phyloP scores from a whole-genome alignment of 2,329 filamentous ascomycete genomes.

The Aspergillus puulaauensis region DNA sequence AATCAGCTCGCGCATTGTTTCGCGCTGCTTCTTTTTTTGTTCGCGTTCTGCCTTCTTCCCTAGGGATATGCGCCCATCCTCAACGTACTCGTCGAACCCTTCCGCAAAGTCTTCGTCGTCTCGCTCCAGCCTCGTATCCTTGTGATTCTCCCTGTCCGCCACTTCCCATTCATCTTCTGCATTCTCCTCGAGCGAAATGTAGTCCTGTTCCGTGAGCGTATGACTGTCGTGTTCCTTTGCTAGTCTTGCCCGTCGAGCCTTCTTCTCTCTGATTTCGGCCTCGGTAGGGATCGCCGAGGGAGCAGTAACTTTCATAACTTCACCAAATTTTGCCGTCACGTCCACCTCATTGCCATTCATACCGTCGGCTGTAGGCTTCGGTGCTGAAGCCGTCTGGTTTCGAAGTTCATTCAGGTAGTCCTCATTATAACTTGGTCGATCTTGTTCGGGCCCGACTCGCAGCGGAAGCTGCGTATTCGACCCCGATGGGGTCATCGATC shows the following conservation, averaged over 20 bases:
- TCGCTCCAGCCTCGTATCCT: conserved; percentile 70
- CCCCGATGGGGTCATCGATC: conserved; percentile 47
- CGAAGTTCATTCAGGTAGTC: conserved; percentile 85
- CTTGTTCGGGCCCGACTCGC: conserved; percentile 62
- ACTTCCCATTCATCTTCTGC: conserved; percentile 47
- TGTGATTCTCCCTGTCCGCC: conserved; percentile 61
- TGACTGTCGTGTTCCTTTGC: conserved; percentile 60
- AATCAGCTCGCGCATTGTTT: conserved; percentile 82
- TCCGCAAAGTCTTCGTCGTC: conserved; percentile 94
- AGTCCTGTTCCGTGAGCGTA: conserved; percentile 61
- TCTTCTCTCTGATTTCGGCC: conserved; percentile 85
- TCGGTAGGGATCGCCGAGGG: conserved; percentile 68
- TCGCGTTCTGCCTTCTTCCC: conserved; percentile 77
- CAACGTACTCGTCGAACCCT: conserved; percentile 88
- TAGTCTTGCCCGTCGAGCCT: conserved; percentile 78
- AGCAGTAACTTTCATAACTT: conserved; percentile 33
- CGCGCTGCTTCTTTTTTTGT: conserved; percentile 62
- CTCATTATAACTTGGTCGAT: conserved; percentile 77
- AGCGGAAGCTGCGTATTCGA: conserved; percentile 56
- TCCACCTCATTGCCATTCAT: conserved; percentile 55
- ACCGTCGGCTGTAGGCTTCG: conserved; percentile 50
- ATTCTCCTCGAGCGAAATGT: conserved; percentile 41
- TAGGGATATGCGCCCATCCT: conserved; percentile 76
- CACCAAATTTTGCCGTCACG: conserved; percentile 51
- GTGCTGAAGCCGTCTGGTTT: conserved; percentile 80